Base-by-base conservation (phyloP, 805 yeast genomes). In the Myxozyma kluyveri region DNA sequence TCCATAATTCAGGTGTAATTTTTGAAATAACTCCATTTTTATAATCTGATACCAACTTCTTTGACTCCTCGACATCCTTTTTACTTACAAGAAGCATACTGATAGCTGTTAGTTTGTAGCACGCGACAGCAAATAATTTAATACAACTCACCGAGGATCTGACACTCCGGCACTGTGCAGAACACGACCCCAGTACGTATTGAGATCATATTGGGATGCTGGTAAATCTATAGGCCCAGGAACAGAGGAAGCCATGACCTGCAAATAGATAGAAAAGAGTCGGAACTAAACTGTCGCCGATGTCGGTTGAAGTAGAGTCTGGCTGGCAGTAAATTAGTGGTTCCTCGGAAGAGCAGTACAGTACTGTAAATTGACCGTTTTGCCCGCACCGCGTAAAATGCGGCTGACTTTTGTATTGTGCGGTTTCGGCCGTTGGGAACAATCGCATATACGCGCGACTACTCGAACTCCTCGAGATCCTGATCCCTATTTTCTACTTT, bases 151-250 rank as follows among this genome's bases (percentile, higher is more conserved):
- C 64, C 74, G 68, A 27, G 99, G 99, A 66, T 90, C 96, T 1
- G 96, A 83, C 47, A 93, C 86, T 52, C 85, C 95, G 14, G 95
- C 87, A 70, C 96, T 88, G 68, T 95, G 99, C 67, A 82, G 81
- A 42, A 93, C 97, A 63, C 99, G 80, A 14, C 99, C 99, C 84
- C 86, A 79, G 69, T 93, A 93, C 0, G 96, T 83, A 52, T 78
- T 61, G 26, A 93, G 72, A 67, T 93, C 96, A 69, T 82, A 87
- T 51, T 76, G 79, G 19, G 96, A 88, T 49, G 75, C 81, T 6
- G 97, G 97, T 32, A 90, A 74, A 0, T 85, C 75, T 41, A 86
- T 78, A 5, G 86, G 83, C 14, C 97, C 97, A 7, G 89, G 82
- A 37, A 89, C 79, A 3, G 96, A 82, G 9, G 95, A 86, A 1